A percentile compares a stretch with the other conserved stretches of the same genome.
phyloP scores from a whole-genome alignment of 2,329 filamentous ascomycete genomes.

The Aspergillus bombycis region DNA sequence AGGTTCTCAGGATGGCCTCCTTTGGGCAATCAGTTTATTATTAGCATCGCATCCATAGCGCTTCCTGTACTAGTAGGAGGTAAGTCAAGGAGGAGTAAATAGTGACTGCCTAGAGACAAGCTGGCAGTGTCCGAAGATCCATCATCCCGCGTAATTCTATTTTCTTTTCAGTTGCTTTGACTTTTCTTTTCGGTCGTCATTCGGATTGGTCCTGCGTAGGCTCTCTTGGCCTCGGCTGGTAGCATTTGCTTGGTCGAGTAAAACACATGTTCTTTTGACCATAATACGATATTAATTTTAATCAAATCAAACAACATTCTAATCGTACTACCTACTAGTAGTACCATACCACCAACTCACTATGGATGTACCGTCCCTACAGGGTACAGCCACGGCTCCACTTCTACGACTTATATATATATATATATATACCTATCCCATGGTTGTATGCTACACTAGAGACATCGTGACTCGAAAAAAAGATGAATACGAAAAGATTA shows the following conservation, averaged over 20 bases:
- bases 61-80: background rate
- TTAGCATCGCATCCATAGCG: background rate
- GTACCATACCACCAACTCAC: background rate
- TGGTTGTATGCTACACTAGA: background rate
- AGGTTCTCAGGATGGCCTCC: background rate
- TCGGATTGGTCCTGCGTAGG: background rate
- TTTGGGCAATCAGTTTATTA: constrained; percentile 3
- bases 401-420: background rate
- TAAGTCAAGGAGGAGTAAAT: background rate
- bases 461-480: background rate
- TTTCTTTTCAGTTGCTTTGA: background rate
- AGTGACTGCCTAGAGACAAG: constrained; percentile 4
- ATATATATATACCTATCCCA: background rate
- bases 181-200: background rate
- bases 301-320: too few species aligned
- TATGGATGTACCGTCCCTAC: background rate
- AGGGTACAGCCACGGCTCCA: background rate
- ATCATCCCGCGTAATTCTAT: background rate
- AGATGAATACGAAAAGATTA: background rate
- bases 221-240: background rate
- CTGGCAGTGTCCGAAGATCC: background rate
- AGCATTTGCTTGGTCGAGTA: background rate
- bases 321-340: too few species aligned
- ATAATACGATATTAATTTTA: background rate
- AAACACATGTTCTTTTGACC: background rate